Evolutionary conservation across 2,329 filamentous ascomycete species (phyloP).

Genomic region (Fusarium hostae): DNA sequence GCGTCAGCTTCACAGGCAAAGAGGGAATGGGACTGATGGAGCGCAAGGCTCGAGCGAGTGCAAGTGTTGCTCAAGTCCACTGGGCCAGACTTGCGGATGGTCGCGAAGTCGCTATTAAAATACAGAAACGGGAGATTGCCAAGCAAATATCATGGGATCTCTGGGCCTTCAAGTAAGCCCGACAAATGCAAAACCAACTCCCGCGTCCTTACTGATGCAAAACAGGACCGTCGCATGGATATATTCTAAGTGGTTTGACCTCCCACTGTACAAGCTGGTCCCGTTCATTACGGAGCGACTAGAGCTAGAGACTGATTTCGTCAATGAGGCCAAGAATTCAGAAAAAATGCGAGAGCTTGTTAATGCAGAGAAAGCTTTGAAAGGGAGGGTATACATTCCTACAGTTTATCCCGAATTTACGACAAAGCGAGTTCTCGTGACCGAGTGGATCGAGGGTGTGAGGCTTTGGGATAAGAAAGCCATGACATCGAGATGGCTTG

Average conservation of each 20-base stretch:
- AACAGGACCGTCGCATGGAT: slow-evolving; percentile 78
- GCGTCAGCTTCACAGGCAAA: slow-evolving; percentile 81
- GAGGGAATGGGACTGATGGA: slow-evolving; percentile 74
- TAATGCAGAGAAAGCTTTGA: slow-evolving; percentile 77
- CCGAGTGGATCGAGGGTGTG: slow-evolving; percentile 97
- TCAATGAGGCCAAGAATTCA: slow-evolving; percentile 89
- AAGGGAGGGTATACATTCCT: slow-evolving; percentile 87
- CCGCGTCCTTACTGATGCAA: slow-evolving; percentile 24
- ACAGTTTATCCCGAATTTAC: slow-evolving; percentile 84
- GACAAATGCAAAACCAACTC: background rate
- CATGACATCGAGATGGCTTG: slow-evolving; percentile 81
- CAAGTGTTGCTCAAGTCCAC: slow-evolving; percentile 96
- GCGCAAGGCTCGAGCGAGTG: slow-evolving; percentile 74
- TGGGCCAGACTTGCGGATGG: slow-evolving; percentile 90
- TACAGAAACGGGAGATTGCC: slow-evolving; percentile 94
- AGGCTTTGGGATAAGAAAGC: slow-evolving; percentile 91
- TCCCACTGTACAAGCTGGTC: slow-evolving; percentile 91
- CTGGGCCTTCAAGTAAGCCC: slow-evolving; percentile 87
- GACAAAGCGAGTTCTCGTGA: slow-evolving; percentile 86
- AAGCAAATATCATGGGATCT: slow-evolving; percentile 94
- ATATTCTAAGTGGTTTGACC: slow-evolving; percentile 88
- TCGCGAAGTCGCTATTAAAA: slow-evolving; percentile 91
- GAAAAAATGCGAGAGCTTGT: slow-evolving; percentile 85
- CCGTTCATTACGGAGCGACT: slow-evolving; percentile 95
- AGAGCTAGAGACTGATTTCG: slow-evolving; percentile 92